phyloP scores from a whole-genome alignment of 2,329 filamentous ascomycete species.

The Thermothelomyces thermophilus region DNA sequence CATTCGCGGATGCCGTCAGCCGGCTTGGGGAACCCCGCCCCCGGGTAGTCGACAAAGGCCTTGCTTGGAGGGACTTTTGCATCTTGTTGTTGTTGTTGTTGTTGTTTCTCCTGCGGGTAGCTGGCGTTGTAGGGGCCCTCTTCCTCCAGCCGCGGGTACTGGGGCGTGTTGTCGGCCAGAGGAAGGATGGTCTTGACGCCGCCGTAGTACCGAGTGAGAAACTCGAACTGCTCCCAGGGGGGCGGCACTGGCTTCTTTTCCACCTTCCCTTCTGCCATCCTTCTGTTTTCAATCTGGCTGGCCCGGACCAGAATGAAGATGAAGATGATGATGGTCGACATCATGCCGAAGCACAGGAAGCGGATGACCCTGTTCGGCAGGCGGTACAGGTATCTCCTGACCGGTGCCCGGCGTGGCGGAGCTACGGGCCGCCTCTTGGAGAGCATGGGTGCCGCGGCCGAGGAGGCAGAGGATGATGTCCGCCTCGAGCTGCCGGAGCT shows the following conservation, averaged over 20 bases:
- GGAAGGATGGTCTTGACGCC: conserved; percentile 69
- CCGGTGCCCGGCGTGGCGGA: conserved; percentile 28
- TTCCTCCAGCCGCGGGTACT: conserved; percentile 67
- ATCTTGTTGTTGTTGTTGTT: neutral
- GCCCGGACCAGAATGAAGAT: conserved; percentile 68
- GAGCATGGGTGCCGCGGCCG: conserved; percentile 39
- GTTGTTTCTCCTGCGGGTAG: conserved; percentile 16
- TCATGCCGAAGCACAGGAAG: conserved; percentile 68
- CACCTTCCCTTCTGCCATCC: conserved; percentile 49
- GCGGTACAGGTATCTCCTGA: conserved; percentile 45
- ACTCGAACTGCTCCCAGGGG: conserved; percentile 77
- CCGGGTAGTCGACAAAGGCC: conserved; percentile 43
- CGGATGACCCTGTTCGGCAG: conserved; percentile 68
- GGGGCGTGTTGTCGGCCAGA: conserved; percentile 60
- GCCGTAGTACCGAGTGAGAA: conserved; percentile 83
- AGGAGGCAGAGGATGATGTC: conserved; percentile 39
- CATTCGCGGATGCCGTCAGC: conserved; percentile 62
- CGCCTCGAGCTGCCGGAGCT: conserved; percentile 47
- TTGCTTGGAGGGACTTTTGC: conserved; percentile 40
- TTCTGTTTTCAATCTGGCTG: conserved; percentile 62
- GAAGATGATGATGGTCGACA: conserved; percentile 65
- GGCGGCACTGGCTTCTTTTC: conserved; percentile 58
- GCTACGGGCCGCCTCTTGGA: conserved; percentile 33
- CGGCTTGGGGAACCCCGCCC: conserved; percentile 31
- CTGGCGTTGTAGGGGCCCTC: conserved; percentile 44